phyloP scores from a whole-genome alignment of 1,284 basidiomycete genomes.

The Hymenochaete sp. region DNA sequence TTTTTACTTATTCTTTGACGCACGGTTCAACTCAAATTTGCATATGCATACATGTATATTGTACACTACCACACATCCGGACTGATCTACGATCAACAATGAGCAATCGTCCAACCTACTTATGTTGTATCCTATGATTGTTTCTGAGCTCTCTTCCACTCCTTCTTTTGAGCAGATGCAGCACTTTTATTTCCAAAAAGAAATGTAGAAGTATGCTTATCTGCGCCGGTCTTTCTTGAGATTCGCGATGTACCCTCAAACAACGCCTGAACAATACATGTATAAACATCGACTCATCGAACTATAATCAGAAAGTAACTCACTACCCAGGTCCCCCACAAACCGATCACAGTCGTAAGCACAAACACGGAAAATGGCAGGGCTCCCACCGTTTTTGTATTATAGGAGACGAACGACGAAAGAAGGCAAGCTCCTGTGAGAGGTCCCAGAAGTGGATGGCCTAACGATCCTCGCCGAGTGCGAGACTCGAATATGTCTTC shows the following conservation, averaged over 20 bases:
- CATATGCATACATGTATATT: too few relatives aligned
- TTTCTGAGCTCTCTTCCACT: constrained; percentile 41
- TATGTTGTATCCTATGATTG: neutral
- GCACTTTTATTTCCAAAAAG: constrained; percentile 68
- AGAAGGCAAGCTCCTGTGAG: constrained; percentile 42
- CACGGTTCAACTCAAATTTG: too few relatives aligned
- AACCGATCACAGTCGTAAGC: constrained; percentile 41
- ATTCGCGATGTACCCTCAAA: constrained; percentile 49
- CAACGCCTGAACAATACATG: constrained; percentile 38
- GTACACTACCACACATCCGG: too few relatives aligned
- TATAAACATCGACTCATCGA: neutral
- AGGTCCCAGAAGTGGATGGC: constrained; percentile 57
- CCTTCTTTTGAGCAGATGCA: constrained; percentile 62
- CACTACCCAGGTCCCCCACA: constrained; percentile 69
- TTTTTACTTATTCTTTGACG: too few relatives aligned
- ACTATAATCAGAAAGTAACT: constrained; percentile 25
- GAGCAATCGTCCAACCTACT: neutral
- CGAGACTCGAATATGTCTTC: constrained; percentile 12
- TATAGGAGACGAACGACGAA: constrained; percentile 59
- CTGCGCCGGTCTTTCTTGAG: constrained; percentile 68
- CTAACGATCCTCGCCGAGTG: constrained; percentile 19
- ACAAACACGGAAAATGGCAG: constrained; percentile 45
- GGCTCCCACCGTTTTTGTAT: constrained; percentile 47
- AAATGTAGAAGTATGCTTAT: constrained; percentile 71
- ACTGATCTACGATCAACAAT: too few relatives aligned